phyloP scores from a whole-genome alignment of 2,329 filamentous ascomycete species.

The Trichoderma lentiforme region DNA sequence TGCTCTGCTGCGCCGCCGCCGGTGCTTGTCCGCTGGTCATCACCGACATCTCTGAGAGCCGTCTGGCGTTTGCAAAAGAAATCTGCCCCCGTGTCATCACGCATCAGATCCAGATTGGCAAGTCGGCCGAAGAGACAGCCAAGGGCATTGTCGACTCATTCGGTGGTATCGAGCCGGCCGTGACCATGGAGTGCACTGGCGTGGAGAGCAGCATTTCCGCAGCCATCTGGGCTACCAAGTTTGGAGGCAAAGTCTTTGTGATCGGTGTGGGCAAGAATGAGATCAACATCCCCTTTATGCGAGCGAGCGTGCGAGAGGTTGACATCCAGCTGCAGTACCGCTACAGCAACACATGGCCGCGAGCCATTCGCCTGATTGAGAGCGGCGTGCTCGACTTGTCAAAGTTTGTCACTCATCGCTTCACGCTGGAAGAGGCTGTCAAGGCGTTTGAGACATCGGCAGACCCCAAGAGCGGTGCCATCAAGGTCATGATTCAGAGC shows the following conservation, averaged over 20 bases:
- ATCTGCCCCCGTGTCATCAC: conserved; percentile 77
- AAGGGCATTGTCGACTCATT: conserved; percentile 64
- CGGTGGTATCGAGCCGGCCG: conserved; percentile 73
- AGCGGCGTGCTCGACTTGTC: conserved; percentile 78
- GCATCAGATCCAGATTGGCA: conserved; percentile 65
- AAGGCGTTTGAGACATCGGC: conserved; percentile 87
- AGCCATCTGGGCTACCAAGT: conserved; percentile 87
- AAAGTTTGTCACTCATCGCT: conserved; percentile 85
- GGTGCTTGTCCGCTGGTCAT: conserved; percentile 90
- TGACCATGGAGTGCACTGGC: conserved; percentile 90
- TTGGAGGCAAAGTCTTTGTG: conserved; percentile 95
- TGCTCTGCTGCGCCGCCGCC: conserved; percentile 79
- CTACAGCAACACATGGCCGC: conserved; percentile 94
- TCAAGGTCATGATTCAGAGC: conserved; percentile 94
- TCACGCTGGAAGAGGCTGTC: conserved; percentile 77
- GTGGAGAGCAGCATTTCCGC: conserved; percentile 84
- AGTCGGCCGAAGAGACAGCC: conserved; percentile 68
- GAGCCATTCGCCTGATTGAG: conserved; percentile 83
- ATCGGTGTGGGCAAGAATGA: conserved; percentile 95
- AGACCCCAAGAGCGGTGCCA: conserved; percentile 87
- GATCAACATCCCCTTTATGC: conserved; percentile 95
- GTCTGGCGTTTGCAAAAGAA: conserved; percentile 79
- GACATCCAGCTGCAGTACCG: conserved; percentile 96
- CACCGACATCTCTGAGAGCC: conserved; percentile 87
- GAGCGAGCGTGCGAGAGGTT: conserved; percentile 83